Evolutionary conservation across 2,329 filamentous ascomycete genomes (phyloP).

Genomic region (Xylariaceae sp.): DNA sequence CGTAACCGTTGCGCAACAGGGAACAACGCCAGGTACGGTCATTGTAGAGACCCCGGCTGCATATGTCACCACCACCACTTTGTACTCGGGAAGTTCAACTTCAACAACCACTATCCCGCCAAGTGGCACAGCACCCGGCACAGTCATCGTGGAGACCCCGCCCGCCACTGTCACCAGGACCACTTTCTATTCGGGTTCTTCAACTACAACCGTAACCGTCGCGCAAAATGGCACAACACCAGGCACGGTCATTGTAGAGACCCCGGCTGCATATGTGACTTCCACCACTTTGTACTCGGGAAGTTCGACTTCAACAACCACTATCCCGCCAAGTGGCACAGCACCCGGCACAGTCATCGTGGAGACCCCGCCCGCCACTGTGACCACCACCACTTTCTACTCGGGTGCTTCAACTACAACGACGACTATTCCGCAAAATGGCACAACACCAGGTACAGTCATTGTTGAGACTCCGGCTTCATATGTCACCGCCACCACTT

Average conservation of each 20-base stretch:
- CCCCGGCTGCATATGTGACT: slow-evolving; percentile 3
- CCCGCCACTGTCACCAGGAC: neutral
- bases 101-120: slow-evolving; percentile 1
- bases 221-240: slow-evolving; percentile 3
- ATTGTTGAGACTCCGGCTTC: slow-evolving; percentile 5
- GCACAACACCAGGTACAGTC: slow-evolving; percentile 5
- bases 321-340: neutral
- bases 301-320: neutral
- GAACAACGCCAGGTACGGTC: slow-evolving; percentile 1
- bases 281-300: neutral
- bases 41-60: neutral
- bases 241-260: slow-evolving; percentile 6
- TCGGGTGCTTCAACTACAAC: slow-evolving; percentile 4
- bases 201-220: neutral
- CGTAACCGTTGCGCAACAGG: neutral
- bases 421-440: slow-evolving; percentile 6
- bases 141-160: neutral
- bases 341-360: slow-evolving; percentile 1
- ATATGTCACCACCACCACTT: neutral
- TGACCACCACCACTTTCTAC: neutral
- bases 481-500: neutral
- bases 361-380: slow-evolving; percentile 1
- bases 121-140: neutral
- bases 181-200: neutral
- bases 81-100: neutral